These are phyloP conservation scores for Kickxella alabastrina DNA, from an alignment of 192 early-diverging fungal species.

Conservation along the genomic window DNA sequence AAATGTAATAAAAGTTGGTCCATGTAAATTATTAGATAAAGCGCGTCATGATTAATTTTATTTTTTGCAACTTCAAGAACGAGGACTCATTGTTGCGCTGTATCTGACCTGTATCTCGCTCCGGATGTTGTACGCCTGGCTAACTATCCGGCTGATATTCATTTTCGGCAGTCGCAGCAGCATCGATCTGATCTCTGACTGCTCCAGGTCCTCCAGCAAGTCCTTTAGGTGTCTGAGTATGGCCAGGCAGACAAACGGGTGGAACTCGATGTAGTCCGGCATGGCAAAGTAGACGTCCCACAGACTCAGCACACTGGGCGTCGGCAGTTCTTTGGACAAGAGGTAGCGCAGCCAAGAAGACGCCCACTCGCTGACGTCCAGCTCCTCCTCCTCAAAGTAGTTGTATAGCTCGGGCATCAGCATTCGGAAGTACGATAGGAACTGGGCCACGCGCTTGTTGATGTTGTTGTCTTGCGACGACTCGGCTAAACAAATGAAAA, in stretches of 20 bases:
- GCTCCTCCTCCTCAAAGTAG: constrained; percentile 94
- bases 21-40: too few species aligned
- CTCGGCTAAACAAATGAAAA: constrained; percentile 55
- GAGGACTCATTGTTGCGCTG: constrained; percentile 3
- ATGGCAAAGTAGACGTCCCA: constrained; percentile 90
- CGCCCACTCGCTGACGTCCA: constrained; percentile 82
- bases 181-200: constrained; percentile 84
- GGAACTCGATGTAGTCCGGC: constrained; percentile 69
- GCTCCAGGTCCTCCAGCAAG: constrained; percentile 82
- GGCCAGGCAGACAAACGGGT: constrained; percentile 86
- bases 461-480: constrained; percentile 60
- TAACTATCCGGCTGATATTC: constrained; percentile 66
- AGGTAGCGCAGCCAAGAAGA: constrained; percentile 79
- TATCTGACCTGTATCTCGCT: constrained; percentile 67
- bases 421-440: constrained; percentile 78
- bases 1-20: too few species aligned
- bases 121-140: constrained; percentile 65
- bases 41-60: too few species aligned
- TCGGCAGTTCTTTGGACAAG: constrained; percentile 79
- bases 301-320: constrained; percentile 70
- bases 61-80: not conserved
- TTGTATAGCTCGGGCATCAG: constrained; percentile 85
- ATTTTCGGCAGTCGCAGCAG: constrained; percentile 71
- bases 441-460: constrained; percentile 76
- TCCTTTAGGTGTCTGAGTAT: constrained; percentile 72